Conservation (phyloP, 1,284 basidiomycete genomes). For the Ceratorhiza oryzae-sativae region DNA sequence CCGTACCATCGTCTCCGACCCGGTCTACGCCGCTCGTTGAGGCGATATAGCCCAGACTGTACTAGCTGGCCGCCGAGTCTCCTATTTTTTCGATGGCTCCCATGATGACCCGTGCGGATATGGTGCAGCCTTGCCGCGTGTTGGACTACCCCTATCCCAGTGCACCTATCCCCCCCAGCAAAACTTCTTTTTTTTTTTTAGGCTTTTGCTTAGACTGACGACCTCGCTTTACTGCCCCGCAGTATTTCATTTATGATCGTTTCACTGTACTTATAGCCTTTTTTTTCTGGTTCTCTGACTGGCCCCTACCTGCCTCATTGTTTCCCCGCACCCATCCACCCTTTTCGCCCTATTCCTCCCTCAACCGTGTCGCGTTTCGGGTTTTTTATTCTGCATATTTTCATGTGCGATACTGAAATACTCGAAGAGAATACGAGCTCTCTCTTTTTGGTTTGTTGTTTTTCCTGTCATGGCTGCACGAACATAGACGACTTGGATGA, state of each 20-base stretch:
- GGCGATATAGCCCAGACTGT: background rate
- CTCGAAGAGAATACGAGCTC: slow-evolving; percentile 5
- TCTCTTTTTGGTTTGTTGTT: background rate
- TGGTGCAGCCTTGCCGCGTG: background rate
- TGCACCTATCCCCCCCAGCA: background rate
- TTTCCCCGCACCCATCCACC: background rate
- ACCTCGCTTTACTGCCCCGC: background rate
- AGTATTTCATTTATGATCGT: background rate
- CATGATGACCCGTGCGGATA: background rate
- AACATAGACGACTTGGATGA: too few relatives aligned
- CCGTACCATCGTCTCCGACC: slow-evolving; percentile 16
- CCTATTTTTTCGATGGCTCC: background rate
- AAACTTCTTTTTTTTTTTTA: too few relatives aligned
- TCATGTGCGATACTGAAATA: slow-evolving; percentile 11
- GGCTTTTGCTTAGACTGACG: background rate
- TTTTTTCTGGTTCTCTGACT: background rate
- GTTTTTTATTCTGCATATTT: background rate
- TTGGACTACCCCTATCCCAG: background rate
- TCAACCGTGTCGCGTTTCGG: background rate
- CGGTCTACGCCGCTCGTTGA: background rate
- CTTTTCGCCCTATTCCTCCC: background rate
- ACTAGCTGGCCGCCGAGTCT: background rate
- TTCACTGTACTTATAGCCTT: background rate
- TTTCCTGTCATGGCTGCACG: too few relatives aligned
- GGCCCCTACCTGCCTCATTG: background rate